Evolutionary conservation across 2,329 filamentous ascomycete genomes (phyloP).

Genomic region (Curvularia eragrostidis): DNA sequence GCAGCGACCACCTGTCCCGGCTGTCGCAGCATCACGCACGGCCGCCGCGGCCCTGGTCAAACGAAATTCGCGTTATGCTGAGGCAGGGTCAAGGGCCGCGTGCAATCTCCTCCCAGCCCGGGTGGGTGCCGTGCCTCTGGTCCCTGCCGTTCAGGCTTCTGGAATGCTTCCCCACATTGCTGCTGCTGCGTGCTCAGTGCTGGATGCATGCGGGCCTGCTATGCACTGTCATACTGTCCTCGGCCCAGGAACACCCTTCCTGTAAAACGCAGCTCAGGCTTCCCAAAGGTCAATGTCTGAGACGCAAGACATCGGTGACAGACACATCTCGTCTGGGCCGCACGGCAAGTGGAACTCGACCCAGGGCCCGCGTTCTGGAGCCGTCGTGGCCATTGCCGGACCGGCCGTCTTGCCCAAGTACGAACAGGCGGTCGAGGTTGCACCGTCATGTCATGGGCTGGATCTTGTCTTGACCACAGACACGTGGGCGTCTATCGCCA

Average conservation of each 20-base stretch:
- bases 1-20: constrained; percentile 31
- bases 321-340: constrained; percentile 36
- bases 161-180: constrained; percentile 41
- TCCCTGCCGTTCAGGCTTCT: constrained; percentile 39
- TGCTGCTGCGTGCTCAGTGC: constrained; percentile 32
- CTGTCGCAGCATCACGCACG: constrained; percentile 36
- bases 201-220: constrained; percentile 25
- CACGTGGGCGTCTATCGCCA: constrained; percentile 14
- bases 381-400: constrained; percentile 31
- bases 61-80: constrained; percentile 44
- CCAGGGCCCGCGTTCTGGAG: constrained; percentile 42
- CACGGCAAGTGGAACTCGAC: constrained; percentile 42
- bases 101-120: constrained; percentile 29
- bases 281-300: constrained; percentile 19
- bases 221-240: constrained; percentile 31
- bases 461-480: constrained; percentile 12
- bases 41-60: constrained; percentile 25
- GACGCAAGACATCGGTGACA: constrained; percentile 21
- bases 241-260: constrained; percentile 31
- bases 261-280: constrained; percentile 29
- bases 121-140: constrained; percentile 38
- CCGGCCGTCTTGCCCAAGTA: constrained; percentile 19
- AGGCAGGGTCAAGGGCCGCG: constrained; percentile 32
- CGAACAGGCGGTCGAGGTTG: constrained; percentile 24
- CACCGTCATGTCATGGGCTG: constrained; percentile 28